Base-by-base conservation (phyloP, 305 asterid species). In the Plantago rigida region DNA sequence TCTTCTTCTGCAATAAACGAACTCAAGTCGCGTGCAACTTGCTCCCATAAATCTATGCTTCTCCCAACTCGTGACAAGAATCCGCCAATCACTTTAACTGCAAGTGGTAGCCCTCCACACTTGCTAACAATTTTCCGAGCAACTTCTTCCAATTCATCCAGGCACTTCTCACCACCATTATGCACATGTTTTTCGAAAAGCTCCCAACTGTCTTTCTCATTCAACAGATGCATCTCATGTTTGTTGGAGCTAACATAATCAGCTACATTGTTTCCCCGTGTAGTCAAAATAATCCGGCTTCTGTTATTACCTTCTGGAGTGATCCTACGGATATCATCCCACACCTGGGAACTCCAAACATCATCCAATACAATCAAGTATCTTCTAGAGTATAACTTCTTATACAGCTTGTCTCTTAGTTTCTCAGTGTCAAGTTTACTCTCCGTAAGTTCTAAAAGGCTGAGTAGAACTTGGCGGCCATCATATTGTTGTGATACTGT, bases 81-180 rank as follows among this genome's bases (percentile, higher is more conserved):
- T 8, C 54, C 54, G n/a, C 54, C 54, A 3, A 49, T 49, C 29
- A 49, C 54, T 15, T 49, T 19, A 49, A 49, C 12, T 12, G 54
- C 54, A 49, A 49, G 54, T 14, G 54, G 54, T 14, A 49, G 54
- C 13, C 54, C 54, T 14, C 26, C 54, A 49, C 54, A 49, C 12
- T 15, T 49, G 2, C 9, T 49, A 0, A 26, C 54, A 49, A 49
- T 49, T n/a, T 26, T 5, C 29, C n/a, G 17, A 14, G 28, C 54
- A 49, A 49, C 12, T 17, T 49, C 54, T 49, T 49, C 26, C 54
- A 49, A 49, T 14, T 49, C 54, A 15, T 6, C 0, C 4, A 29
- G 26, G 28, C 54, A 49, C 11, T 11, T 14, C 5, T 49, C 54
- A 14, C 9, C 24, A 11, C 54, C 28, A 31, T 22, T 22, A 48